Base-by-base conservation (phyloP, 306 rosid species). In the Hippophae gyantsensis region DNA sequence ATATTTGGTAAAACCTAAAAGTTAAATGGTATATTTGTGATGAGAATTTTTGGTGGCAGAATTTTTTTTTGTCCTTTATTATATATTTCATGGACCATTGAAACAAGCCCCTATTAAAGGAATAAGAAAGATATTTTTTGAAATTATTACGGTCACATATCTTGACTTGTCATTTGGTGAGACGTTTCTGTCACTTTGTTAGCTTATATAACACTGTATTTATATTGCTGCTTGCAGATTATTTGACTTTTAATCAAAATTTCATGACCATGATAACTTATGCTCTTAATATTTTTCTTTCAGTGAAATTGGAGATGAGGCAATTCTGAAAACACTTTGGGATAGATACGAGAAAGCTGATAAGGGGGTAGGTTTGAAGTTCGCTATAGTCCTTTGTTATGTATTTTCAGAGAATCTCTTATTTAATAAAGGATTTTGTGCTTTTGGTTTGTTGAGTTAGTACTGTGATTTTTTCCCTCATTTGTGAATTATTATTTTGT, bases 221-320 rank as follows among this genome's bases (percentile, higher is more conserved):
- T 53, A 41, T 53, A 2, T 53, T 53, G 7, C 9, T 53, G 40
- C 27, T 10, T 41, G 6, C 6, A 25, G 6, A 25, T 25, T 53
- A 10, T 57, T 41, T 57, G 46, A 57, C 27, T 57, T 57, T 11
- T 41, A 23, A 25, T 9, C 10, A 7, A 52, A 26, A 13, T 51
- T n/a, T 32, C 13, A 10, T n/a, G 47, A 48, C 56, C 10, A 18
- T 3, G 44, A 10, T 52, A 48, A 41, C 14, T 46, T 58, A 1
- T 45, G 10, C 13, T 27, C 57, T 70, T 14, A 38, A 14, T 12
- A 13, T 50, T 13, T 47, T 54, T 67, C 18, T 47, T 78, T 64
- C 76, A 92, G 98, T 76, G 96, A 85, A 64, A 76, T 70, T 66
- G 98, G 96, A 14, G 92, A 92, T 26, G 98, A 92, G 79, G 98